Evolutionary conservation across 352 stramenopile genomes (phyloP), one percentile per base, ranked within the genome.

Genomic region (Phytophthora macrochlamydospora): DNA sequence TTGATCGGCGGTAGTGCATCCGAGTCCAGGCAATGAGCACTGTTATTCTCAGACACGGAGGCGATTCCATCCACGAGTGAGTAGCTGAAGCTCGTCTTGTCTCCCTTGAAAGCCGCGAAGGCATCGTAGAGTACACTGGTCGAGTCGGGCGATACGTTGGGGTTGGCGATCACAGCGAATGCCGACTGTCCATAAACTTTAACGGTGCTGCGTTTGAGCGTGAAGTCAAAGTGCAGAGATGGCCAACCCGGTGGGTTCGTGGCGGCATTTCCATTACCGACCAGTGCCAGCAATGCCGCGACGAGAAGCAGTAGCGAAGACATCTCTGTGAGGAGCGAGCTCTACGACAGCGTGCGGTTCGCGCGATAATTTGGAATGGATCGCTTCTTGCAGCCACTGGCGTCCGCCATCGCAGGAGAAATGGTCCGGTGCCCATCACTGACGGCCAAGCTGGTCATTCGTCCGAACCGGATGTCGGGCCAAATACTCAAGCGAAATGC

Each of bases 131-230:
- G 45, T 32, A 85, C 71, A 13, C 50, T 59, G n/a, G 29, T 59
- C 8, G n/a, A 18, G 46, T 33, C 42, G 18, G 53, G 56, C 5
- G 38, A 48, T 32, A 73, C 51, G 9, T 69, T 62, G 5, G 65
- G 77, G 30, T 73, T 67, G 0, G 67, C 77, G 7, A 83, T 45
- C 7, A 81, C 51, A 6, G 69, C 60, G 45, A 81, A 76, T 13
- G 70, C 44, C 13, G 65, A 67, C 18, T 68, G 33, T 4, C 74
- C 77, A 13, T 80, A 56, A 9, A 81, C 49, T 55, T 65, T 13
- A 61, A 71, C 69, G 13, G 67, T 45, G 29, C 12, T 62, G 7
- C 76, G 68, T 42, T 77, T 80, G 57, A 81, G 59, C 3, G 35
- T 69, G 56, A 83, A 71, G 4, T 50, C 58, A 48, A 85, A 62